Base-by-base conservation (phyloP, 2,329 filamentous ascomycete genomes). In the Esteya vermicola region DNA sequence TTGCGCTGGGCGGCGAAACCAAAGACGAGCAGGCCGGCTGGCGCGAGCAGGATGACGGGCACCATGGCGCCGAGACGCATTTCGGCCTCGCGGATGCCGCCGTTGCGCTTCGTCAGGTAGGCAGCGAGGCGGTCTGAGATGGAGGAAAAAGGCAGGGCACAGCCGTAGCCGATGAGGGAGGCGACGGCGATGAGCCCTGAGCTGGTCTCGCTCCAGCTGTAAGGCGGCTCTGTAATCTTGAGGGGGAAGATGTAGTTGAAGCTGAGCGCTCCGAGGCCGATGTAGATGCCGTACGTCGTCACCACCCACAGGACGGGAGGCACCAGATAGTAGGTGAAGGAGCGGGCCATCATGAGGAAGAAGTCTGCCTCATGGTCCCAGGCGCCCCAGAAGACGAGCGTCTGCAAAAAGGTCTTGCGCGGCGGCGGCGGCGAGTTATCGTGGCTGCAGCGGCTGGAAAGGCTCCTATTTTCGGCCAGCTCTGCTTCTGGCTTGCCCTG, bases 181-280 rank as follows among this genome's bases (percentile, higher is more conserved):
- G 52, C 62, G 31, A 70, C 50, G n/a, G 64, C 56, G 34, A 65
- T 59, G 20, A 69, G 57, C 22, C 65, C 65, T 1, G 62, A 59
- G 50, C 57, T 62, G 34, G 57, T 60, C 50, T 60, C 43, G 21
- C 54, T 54, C 65, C 65, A 68, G 52, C 57, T 61, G 51, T 68
- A 67, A 2, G 64, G 64, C 8, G 58, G 53, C 3, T 51, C 54
- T 2, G 57, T 58, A 40, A 68, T 65, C 43, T 64, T 62, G 36
- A 67, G 42, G 5, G 65, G 65, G 52, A 67, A 68, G 38, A 63
- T 65, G 49, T 59, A 68, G 52, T 65, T 67, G 57, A 68, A 68
- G 14, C 63, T 58, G 9, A 69, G 51, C 8, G 64, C 65, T 18
- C 65, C 64, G 20, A 71, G 58, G 23, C 64, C 64, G 46, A 67